Percentiles rank a stretch among this genome's conserved stretches.
Evolutionary conservation across 106 monocot species (phyloP).

Genomic region (Agapanthus africanus): DNA sequence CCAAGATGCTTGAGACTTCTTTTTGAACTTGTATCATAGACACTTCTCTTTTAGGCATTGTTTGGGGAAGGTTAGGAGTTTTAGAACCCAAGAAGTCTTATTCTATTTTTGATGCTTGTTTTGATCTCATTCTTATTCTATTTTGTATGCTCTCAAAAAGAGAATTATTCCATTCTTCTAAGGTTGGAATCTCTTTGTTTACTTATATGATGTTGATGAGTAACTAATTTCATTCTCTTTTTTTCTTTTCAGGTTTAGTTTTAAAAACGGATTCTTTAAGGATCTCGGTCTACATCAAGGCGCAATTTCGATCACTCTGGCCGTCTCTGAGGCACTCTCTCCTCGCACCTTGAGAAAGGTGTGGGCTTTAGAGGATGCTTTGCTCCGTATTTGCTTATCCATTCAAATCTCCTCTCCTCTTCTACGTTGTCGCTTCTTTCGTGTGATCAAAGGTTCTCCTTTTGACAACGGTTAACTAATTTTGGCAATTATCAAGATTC

Average conservation of each 20-base stretch:
- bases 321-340: slow-evolving; percentile 30
- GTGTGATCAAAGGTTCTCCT: slow-evolving; percentile 45
- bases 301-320: slow-evolving; percentile 63
- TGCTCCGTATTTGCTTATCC: slow-evolving; percentile 18
- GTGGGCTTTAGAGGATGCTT: slow-evolving; percentile 53
- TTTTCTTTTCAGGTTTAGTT: slow-evolving; percentile 28
- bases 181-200: too few species aligned
- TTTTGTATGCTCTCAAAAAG: too few species aligned
- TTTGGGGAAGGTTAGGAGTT: too few species aligned
- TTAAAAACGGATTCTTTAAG: slow-evolving; percentile 31
- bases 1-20: too few species aligned
- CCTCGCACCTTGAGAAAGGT: slow-evolving; percentile 86
- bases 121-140: neutral
- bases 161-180: neutral
- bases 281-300: slow-evolving; percentile 19
- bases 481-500: neutral
- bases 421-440: slow-evolving; percentile 20
- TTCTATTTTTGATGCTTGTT: neutral
- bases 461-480: slow-evolving; percentile 60
- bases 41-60: too few species aligned
- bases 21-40: too few species aligned
- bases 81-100: neutral
- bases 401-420: slow-evolving; percentile 26
- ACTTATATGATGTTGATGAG: too few species aligned
- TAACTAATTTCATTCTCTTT: too few species aligned